Base-by-base conservation (phyloP, 1,284 basidiomycete species). In the Chalciporus sp. region DNA sequence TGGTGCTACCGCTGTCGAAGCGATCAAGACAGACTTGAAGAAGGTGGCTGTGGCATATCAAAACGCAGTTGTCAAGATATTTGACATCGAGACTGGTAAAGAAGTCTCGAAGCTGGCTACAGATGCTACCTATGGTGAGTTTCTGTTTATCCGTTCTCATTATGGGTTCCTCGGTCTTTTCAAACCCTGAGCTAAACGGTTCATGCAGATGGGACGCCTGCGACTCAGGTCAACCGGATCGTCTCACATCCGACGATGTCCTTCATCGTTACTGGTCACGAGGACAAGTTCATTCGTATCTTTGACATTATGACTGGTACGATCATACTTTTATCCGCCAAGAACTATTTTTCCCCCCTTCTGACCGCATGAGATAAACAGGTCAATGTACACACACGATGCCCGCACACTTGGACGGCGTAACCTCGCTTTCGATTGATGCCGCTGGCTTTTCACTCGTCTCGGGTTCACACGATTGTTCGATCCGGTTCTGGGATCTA, bases 401-500 rank as follows among this genome's bases (percentile, higher is more conserved):
- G 80, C 77, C 90, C 9, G 95, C 94, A 16, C 97, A 99, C 69
- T 79, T 95, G 28, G 92, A 95, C 61, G 88, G 92, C 2, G 91
- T 98, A 45, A 97, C 94, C 5, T 93, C 91, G 23, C 74, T 99
- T 29, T 91, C 93, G 39, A 87, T 98, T 56, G 94, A 96, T 58
- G 85, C 92, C 0, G 79, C 92, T 2, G 92, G 92, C 40, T 84
- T 95, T 71, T 89, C 88, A 10, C 83, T 98, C 41, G 88, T 95
- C 4, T 95, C 94, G 1, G 92, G 90, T 39, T 91, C 92, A 47
- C 93, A 97, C 66, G 96, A 99, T 71, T 95, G 95, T 69, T 95
- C 93, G 17, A 79, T 95, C 42, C 88, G 96, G 20, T 91, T 98
- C 74, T 99, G 96, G 97, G 93, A 98, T 72, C 75, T 98, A 52